Percentiles rank a stretch among this genome's conserved stretches.
These are phyloP conservation scores for Tetrapyrgos nigripes DNA, from an alignment of 1,284 basidiomycete genomes.

Conservation along the genomic window DNA sequence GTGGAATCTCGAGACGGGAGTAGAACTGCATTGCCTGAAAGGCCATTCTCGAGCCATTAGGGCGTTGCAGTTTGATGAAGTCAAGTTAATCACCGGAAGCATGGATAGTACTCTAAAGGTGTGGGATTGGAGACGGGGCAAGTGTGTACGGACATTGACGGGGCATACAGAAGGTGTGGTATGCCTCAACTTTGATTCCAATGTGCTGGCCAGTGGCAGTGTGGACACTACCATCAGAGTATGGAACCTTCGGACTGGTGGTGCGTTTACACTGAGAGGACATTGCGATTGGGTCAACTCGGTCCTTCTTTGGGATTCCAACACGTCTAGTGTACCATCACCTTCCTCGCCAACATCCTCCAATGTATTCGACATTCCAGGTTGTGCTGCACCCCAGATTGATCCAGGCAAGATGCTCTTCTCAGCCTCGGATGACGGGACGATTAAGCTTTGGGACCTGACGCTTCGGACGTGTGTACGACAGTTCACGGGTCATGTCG, in stretches of 20 bases:
- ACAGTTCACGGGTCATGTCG: conserved; percentile 90
- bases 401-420: conserved; percentile 93
- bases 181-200: conserved; percentile 91
- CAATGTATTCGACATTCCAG: conserved; percentile 43
- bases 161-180: conserved; percentile 95
- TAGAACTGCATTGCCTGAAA: conserved; percentile 81
- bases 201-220: conserved; percentile 90
- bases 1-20: conserved; percentile 96
- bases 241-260: conserved; percentile 95
- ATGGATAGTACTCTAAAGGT: conserved; percentile 98
- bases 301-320: conserved; percentile 92
- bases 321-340: conserved; percentile 35
- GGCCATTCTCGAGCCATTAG: conserved; percentile 94
- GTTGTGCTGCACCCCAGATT: conserved; percentile 54
- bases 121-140: conserved; percentile 97
- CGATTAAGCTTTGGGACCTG: conserved; percentile 96
- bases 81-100: conserved; percentile 94
- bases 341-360: conserved; percentile 43
- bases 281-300: conserved; percentile 98
- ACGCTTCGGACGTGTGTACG: conserved; percentile 82
- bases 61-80: conserved; percentile 95
- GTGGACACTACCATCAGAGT: conserved; percentile 92
- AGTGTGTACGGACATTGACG: conserved; percentile 85
- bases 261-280: conserved; percentile 91
- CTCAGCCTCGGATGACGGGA: conserved; percentile 94